phyloP scores from a whole-genome alignment of 169 alveolate species.

The Plasmodium inui region DNA sequence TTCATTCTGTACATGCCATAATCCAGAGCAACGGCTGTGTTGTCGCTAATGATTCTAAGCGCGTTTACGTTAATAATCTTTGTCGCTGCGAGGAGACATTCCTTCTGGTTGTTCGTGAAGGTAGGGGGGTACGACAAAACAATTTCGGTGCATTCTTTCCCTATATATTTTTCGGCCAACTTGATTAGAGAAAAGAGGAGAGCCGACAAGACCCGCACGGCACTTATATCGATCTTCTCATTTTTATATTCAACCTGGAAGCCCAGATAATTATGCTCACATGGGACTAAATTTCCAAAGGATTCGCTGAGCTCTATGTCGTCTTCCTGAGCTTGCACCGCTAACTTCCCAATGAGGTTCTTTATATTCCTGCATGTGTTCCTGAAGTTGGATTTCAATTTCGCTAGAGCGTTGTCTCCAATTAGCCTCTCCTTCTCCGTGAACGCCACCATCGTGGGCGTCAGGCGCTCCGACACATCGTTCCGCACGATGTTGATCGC shows the following conservation, averaged over 20 bases:
- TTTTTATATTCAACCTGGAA: constrained; percentile 87
- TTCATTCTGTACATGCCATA: constrained; percentile 96
- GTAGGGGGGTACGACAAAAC: constrained; percentile 93
- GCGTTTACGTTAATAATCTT: constrained; percentile 94
- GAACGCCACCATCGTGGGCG: constrained; percentile 94
- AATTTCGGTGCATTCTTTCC: constrained; percentile 84
- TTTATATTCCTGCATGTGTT: constrained; percentile 93
- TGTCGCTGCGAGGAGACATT: constrained; percentile 94
- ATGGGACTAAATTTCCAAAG: constrained; percentile 79
- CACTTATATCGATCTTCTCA: constrained; percentile 84
- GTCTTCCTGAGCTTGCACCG: constrained; percentile 52
- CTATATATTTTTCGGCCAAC: constrained; percentile 87
- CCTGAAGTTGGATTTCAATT: constrained; percentile 89
- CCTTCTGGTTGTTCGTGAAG: constrained; percentile 92
- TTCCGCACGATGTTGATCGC: constrained; percentile 95
- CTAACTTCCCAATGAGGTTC: constrained; percentile 89
- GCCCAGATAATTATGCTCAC: constrained; percentile 84
- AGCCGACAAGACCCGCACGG: constrained; percentile 91
- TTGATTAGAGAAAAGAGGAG: constrained; percentile 86
- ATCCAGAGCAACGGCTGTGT: constrained; percentile 96
- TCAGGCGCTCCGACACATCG: constrained; percentile 95
- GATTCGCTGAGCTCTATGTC: constrained; percentile 77
- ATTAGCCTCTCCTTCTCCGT: constrained; percentile 92
- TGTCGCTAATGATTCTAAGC: constrained; percentile 94
- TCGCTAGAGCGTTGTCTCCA: constrained; percentile 94